phyloP scores from a whole-genome alignment of 768 basidiomycete genomes.

The Galerina marginata region DNA sequence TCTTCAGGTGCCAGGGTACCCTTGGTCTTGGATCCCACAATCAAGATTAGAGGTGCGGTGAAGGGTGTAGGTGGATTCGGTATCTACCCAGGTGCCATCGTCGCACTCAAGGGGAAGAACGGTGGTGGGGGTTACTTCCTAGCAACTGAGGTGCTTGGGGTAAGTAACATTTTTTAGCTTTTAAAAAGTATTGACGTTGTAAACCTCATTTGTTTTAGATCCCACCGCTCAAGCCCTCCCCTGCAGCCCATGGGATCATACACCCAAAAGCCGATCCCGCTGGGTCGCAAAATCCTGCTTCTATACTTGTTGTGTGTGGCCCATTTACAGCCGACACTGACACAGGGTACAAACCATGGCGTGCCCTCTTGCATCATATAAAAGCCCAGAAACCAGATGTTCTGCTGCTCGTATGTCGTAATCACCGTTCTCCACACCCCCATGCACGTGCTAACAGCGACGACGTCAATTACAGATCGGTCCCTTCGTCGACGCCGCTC shows the following conservation, averaged over 20 bases:
- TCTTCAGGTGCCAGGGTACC: slow-evolving; percentile 70
- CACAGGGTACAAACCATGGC: slow-evolving; percentile 76
- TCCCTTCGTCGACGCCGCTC: slow-evolving; percentile 84
- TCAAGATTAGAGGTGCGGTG: slow-evolving; percentile 68
- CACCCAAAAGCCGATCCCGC: slow-evolving; percentile 42
- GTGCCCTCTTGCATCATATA: slow-evolving; percentile 64
- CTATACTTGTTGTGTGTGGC: slow-evolving; percentile 79
- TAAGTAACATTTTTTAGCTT: slow-evolving; percentile 42
- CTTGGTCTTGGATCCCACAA: slow-evolving; percentile 68
- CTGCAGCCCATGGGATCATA: slow-evolving; percentile 27
- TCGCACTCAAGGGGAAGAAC: slow-evolving; percentile 86
- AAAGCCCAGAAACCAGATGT: slow-evolving; percentile 72
- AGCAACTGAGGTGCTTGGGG: slow-evolving; percentile 81
- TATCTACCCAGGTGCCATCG: slow-evolving; percentile 89
- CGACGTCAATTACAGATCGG: slow-evolving; percentile 63
- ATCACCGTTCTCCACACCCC: neutral
- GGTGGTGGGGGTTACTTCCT: slow-evolving; percentile 89
- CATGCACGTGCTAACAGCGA: neutral
- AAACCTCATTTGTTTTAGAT: slow-evolving; percentile 46
- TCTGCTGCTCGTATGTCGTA: slow-evolving; percentile 69
- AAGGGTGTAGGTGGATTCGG: slow-evolving; percentile 70
- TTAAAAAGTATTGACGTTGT: neutral
- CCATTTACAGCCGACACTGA: slow-evolving; percentile 86
- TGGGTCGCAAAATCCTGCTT: slow-evolving; percentile 54
- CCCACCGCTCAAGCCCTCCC: slow-evolving; percentile 60